A percentile compares a stretch with the other conserved stretches of the same genome.
These are phyloP conservation scores for Clarireedia sp. DNA, from an alignment of 2,329 filamentous ascomycete genomes.

Conservation along the genomic window DNA sequence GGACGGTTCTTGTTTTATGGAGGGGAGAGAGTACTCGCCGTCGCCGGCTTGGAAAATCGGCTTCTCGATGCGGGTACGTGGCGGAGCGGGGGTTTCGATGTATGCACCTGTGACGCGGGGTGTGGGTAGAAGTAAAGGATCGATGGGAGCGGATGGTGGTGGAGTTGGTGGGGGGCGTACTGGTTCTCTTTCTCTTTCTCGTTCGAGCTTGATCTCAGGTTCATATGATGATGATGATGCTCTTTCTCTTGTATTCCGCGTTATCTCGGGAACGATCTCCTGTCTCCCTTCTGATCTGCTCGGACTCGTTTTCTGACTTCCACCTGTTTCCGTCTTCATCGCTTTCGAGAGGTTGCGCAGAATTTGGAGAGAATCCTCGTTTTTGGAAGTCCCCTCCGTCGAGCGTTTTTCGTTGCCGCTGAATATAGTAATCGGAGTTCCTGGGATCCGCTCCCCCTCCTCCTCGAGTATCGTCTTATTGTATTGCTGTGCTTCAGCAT, in stretches of 20 bases:
- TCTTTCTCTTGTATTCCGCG: constrained; percentile 23
- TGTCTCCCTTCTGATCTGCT: constrained; percentile 17
- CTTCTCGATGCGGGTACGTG: constrained; percentile 1
- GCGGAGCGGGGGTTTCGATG: constrained; percentile 30
- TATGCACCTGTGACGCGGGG: constrained; percentile 27
- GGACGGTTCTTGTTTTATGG: constrained; percentile 1
- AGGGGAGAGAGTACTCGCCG: background rate
- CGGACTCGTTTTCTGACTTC: constrained; percentile 7
- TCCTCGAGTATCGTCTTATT: constrained; percentile 21
- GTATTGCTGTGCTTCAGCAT: constrained; percentile 12
- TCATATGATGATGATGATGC: constrained; percentile 24
- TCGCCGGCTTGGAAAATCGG: background rate
- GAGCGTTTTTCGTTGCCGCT: background rate
- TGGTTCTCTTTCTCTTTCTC: constrained; percentile 13
- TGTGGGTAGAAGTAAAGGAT: constrained; percentile 22
- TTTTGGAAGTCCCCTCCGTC: background rate
- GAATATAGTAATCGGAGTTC: constrained; percentile 20
- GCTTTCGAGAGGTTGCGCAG: constrained; percentile 8
- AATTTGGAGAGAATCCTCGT: constrained; percentile 11
- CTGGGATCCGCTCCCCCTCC: constrained; percentile 15
- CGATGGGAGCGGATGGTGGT: constrained; percentile 12
- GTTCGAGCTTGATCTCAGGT: constrained; percentile 6
- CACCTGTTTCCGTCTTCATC: background rate
- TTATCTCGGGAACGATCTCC: constrained; percentile 19
- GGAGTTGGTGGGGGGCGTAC: constrained; percentile 15